Evolutionary conservation across 1,284 basidiomycete species (phyloP).

Genomic region (Spongispora temasekensis): DNA sequence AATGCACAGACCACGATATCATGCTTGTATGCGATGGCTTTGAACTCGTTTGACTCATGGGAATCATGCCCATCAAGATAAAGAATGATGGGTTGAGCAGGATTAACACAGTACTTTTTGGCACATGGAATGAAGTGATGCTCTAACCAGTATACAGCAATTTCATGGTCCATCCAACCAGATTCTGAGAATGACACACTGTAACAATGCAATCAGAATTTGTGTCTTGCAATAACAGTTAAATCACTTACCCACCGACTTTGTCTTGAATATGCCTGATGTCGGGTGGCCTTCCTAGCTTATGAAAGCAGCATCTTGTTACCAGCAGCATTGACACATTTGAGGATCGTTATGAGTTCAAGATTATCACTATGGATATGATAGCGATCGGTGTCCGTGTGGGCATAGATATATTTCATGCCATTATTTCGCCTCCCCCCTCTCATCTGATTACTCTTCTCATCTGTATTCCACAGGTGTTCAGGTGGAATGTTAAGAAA

Average conservation of each 20-base stretch:
- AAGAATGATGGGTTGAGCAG: not conserved
- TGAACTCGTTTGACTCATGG: not conserved
- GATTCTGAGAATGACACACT: not conserved
- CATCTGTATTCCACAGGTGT: too few relatives aligned
- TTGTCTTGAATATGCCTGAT: not conserved
- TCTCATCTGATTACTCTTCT: not conserved
- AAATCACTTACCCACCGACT: not conserved
- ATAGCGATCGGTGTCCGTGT: not conserved
- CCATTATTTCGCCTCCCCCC: not conserved
- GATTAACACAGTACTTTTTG: not conserved
- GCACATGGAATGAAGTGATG: not conserved
- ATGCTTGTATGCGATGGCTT: too few relatives aligned
- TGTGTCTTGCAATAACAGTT: not conserved
- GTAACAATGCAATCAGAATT: not conserved
- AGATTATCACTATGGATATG: not conserved
- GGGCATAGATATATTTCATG: not conserved
- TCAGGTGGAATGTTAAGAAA: not conserved
- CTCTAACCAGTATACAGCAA: not conserved
- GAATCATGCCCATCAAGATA: not conserved
- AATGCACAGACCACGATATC: not conserved
- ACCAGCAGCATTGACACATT: not conserved
- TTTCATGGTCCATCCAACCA: not conserved
- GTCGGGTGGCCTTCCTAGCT: not conserved
- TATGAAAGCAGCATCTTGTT: not conserved
- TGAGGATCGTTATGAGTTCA: not conserved